Base-by-base conservation (phyloP, 2,329 filamentous ascomycete species). In the Stemphylium lycopersici region DNA sequence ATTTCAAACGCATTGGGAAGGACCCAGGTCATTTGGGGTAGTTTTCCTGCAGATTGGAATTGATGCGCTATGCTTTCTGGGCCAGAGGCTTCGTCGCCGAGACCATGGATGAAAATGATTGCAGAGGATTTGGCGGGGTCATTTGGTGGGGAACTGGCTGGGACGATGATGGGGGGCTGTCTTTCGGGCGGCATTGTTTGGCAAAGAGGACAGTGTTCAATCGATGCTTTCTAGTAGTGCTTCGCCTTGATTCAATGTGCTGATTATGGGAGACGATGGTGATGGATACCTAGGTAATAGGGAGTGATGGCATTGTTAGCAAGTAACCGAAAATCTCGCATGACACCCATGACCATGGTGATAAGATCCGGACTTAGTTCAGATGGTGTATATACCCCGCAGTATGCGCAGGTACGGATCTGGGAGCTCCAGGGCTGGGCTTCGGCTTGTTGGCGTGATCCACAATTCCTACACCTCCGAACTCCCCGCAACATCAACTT, bases 1-100 rank as follows among this genome's bases (percentile, higher is more conserved):
- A 81, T 78, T 34, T 79, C 73, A 37, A 74, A 70, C 2, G 81
- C 80, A 49, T 80, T 82, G 12, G 82, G 81, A 24, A 83, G 74
- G 36, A 82, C 69, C 80, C 80, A 83, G 42, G 75, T 72, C 59
- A 82, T 67, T 61, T 81, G 74, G 0, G 79, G 75, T 4, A 83
- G 72, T 65, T 82, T 83, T 55, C 70, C 67, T 39, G 78, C 78
- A 34, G 75, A 63, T 54, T 81, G 79, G 60, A 83, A 82, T 58
- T 81, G 79, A 24, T 76, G 72, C 13, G 77, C 77, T 7, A 81
- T 70, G 44, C 79, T 70, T 56, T 76, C 72, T 29, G 79, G 66
- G 3, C 78, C 79, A 42, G 76, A 70, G 13, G 78, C 79, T 48
- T 77, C 77, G 53, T 82, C 79, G 13, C 79, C 78, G 6, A 81